A percentile compares a stretch with the other conserved stretches of the same genome.
phyloP scores from a whole-genome alignment of 129 eudicot genomes.

The Arctium minus region DNA sequence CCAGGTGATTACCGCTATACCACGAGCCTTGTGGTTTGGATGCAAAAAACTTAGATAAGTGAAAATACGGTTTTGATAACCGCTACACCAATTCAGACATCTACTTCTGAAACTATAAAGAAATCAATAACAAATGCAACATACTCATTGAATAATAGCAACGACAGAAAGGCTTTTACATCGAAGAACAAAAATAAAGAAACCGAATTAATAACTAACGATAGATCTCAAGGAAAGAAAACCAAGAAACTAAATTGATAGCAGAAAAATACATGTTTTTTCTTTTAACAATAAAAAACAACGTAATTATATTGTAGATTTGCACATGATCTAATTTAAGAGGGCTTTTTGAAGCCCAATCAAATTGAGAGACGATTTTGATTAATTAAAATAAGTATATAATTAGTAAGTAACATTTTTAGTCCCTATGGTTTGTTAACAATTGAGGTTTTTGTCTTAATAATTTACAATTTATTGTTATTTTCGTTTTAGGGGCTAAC shows the following conservation, averaged over 20 bases:
- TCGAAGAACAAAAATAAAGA: not conserved
- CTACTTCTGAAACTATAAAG: no score
- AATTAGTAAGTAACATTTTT: no score
- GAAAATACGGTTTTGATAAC: not conserved
- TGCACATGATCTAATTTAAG: not conserved
- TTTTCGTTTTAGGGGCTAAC: no score
- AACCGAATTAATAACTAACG: not conserved
- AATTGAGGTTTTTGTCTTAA: no score
- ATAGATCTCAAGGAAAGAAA: not conserved
- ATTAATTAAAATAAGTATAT: no score
- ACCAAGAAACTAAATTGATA: no score
- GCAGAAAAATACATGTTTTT: no score
- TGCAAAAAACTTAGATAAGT: not conserved
- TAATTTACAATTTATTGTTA: no score
- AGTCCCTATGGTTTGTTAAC: no score
- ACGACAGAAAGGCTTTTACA: no score
- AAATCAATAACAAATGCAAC: not conserved
- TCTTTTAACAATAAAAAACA: not conserved
- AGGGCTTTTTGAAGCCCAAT: not conserved
- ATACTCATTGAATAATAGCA: not conserved
- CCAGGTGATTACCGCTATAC: no score
- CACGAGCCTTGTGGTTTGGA: no score
- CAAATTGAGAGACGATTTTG: not conserved
- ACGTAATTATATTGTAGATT: not conserved
- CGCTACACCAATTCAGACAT: not conserved